A percentile compares a stretch with the other conserved stretches of the same genome.
Evolutionary conservation across 257 asterid genomes (phyloP).

Genomic region (Datura wrightii): DNA sequence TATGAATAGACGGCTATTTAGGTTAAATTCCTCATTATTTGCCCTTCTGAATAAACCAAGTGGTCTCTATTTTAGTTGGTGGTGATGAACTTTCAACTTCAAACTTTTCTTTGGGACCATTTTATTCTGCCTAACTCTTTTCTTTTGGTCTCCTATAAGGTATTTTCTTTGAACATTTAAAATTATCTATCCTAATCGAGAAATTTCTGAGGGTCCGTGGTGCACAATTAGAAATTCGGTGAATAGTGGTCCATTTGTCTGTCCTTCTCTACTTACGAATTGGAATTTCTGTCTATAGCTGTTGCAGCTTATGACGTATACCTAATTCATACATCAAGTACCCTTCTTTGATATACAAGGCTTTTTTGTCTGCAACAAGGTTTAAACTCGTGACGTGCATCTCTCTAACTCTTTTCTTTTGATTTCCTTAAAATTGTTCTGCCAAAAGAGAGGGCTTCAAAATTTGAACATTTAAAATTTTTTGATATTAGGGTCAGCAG

Average conservation of each 20-base stretch:
- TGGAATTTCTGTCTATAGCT: too few relatives aligned
- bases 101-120: not conserved
- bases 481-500: not conserved
- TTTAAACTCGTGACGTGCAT: not conserved
- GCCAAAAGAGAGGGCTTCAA: not conserved
- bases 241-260: too few relatives aligned
- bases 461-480: not conserved
- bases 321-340: not conserved
- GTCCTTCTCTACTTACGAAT: not conserved
- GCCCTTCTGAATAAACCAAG: not conserved
- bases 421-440: not conserved
- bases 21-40: not conserved
- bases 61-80: slow-evolving; percentile 37
- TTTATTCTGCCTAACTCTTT: not conserved
- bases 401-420: not conserved
- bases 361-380: not conserved
- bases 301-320: not conserved
- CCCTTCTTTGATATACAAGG: not conserved
- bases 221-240: not conserved
- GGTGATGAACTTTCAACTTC: slow-evolving; percentile 47
- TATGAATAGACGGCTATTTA: not conserved
- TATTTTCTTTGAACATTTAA: not conserved
- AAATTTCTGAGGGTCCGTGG: not conserved
- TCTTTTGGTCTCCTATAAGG: not conserved
- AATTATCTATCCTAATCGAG: not conserved